phyloP scores from a whole-genome alignment of 2,329 filamentous ascomycete species.

The Pseudogymnoascus sp. region DNA sequence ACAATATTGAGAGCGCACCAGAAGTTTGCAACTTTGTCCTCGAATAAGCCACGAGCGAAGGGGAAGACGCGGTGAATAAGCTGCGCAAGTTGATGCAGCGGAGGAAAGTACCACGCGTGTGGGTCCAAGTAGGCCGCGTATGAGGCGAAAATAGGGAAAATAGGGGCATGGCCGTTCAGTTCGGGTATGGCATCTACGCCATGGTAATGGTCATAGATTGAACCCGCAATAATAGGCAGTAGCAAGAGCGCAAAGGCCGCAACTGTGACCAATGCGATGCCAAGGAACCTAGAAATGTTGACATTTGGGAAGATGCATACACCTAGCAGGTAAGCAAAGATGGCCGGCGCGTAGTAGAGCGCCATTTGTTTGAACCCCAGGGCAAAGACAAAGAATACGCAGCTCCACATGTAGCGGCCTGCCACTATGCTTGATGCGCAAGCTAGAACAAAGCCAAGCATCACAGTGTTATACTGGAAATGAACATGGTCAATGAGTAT shows the following conservation, averaged over 20 bases:
- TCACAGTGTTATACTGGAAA: slow-evolving; percentile 98
- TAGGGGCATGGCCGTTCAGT: slow-evolving; percentile 48
- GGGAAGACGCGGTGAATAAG: slow-evolving; percentile 90
- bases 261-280: slow-evolving; percentile 66
- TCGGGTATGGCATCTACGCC: slow-evolving; percentile 51
- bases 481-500: slow-evolving; percentile 92
- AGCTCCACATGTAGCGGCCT: slow-evolving; percentile 76
- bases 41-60: slow-evolving; percentile 89
- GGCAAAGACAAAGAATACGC: slow-evolving; percentile 85
- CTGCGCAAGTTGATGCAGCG: slow-evolving; percentile 72
- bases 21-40: slow-evolving; percentile 97
- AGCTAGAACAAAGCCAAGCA: slow-evolving; percentile 84
- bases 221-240: slow-evolving; percentile 64
- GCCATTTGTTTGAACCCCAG: slow-evolving; percentile 99
- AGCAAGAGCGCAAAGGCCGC: slow-evolving; percentile 67
- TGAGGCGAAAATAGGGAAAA: slow-evolving; percentile 54
- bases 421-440: slow-evolving; percentile 84
- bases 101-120: slow-evolving; percentile 62
- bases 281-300: slow-evolving; percentile 59
- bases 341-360: slow-evolving; percentile 86
- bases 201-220: slow-evolving; percentile 58
- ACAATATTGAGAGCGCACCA: slow-evolving; percentile 92
- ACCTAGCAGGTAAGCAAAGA: slow-evolving; percentile 87
- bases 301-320: slow-evolving; percentile 71
- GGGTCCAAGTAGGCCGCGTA: slow-evolving; percentile 53